Evolutionary conservation across 805 yeast genomes (phyloP), one percentile per base, ranked within the genome.

Genomic region (Nakazawaea ishiwadae): DNA sequence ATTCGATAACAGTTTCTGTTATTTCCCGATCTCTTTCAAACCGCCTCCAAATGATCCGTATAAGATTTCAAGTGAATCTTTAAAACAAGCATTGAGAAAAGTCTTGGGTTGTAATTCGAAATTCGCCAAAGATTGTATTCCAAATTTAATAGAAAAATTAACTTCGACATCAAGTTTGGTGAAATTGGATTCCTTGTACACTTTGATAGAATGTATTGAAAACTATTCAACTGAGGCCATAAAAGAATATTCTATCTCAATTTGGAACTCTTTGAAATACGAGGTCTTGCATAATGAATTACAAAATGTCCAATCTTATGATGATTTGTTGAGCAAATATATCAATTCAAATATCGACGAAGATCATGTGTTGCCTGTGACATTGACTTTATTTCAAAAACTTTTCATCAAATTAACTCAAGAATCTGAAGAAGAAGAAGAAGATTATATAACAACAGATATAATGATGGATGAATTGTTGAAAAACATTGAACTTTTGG

Each of bases 1-100:
- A 45, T 95, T 90, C 56, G 99, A 93, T 56, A 77, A 84, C 27
- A 69, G 87, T 31, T 95, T 91, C 57, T 93, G 99, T 60, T 93
- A 93, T 63, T 93, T 91, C 65, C 99, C 99, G 10, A 90, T 93
- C 32, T 84, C 96, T 1, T 93, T 95, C 63, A 81, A 80, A 44
- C 96, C 98, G 1, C 96, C 98, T 3, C 76, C 79, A 36, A 86
- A 86, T 58, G 96, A 91, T 52, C 90, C 93, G 0, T 88, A 89
- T 57, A 78, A 81, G 47, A 84, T 88, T 48, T 78, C 96, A 0
- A 77, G 88, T 1, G 75, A 71, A 1, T 84, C 88, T 40, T 67
- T 95, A 50, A 87, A 86, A 54, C 33, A 52, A 9, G 70, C 75
- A 5, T 65, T 93, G 41, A 69, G 90, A 50, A 50, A 53, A 1